A percentile compares a stretch with the other conserved stretches of the same genome.
Conservation (phyloP, 2,329 filamentous ascomycete genomes). For the Diplodia intermedia region DNA sequence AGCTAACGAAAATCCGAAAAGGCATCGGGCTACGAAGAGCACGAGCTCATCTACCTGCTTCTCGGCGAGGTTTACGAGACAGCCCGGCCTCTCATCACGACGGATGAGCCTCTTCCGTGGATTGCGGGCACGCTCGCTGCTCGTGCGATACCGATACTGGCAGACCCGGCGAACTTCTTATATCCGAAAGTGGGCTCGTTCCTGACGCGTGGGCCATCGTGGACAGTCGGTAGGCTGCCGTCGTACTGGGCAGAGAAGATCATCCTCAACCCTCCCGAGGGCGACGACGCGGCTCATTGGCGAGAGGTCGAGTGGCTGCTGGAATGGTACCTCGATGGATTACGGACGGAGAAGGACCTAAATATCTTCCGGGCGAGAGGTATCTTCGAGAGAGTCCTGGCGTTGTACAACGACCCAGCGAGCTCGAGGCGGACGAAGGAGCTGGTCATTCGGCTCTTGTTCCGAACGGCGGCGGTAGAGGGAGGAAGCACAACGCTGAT, state of each 20-base stretch:
- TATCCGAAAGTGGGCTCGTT: conserved; percentile 89
- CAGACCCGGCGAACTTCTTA: conserved; percentile 78
- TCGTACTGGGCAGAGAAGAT: conserved; percentile 72
- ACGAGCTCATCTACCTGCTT: conserved; percentile 76
- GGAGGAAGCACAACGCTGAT: conserved; percentile 80
- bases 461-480: conserved; percentile 70
- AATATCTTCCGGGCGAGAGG: conserved; percentile 65
- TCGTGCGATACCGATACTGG: conserved; percentile 72
- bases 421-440: conserved; percentile 66
- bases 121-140: conserved; percentile 78
- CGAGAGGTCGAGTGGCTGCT: conserved; percentile 78
- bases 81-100: conserved; percentile 55
- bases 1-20: neutral
- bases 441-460: conserved; percentile 68
- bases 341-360: conserved; percentile 67
- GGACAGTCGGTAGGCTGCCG: conserved; percentile 66
- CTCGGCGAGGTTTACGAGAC: conserved; percentile 83
- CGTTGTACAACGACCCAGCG: conserved; percentile 71
- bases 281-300: conserved; percentile 77
- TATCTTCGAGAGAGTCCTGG: conserved; percentile 77
- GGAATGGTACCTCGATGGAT: conserved; percentile 70
- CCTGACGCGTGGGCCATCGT: conserved; percentile 77
- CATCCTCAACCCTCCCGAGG: conserved; percentile 73
- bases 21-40: conserved; percentile 26
- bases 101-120: conserved; percentile 70